Percentiles rank a stretch among this genome's conserved stretches.
phyloP scores from a whole-genome alignment of 2,329 filamentous ascomycete species.

The Cladosporium sp. region DNA sequence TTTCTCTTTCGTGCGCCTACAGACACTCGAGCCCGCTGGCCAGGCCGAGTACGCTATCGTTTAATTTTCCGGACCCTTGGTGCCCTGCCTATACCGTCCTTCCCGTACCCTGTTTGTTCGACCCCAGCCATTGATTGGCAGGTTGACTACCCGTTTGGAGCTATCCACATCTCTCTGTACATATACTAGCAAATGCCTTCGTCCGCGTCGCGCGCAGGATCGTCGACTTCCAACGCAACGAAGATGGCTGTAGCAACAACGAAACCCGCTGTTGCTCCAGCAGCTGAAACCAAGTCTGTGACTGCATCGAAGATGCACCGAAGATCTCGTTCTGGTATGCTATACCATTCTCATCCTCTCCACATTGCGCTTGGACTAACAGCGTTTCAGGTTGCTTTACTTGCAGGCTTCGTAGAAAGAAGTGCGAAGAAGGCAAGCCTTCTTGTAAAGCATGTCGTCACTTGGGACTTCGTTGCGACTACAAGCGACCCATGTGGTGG shows the following conservation, averaged over 20 bases:
- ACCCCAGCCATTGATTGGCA: conserved; percentile 26
- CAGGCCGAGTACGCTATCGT: conserved; percentile 44
- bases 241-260: conserved; percentile 44
- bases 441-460: conserved; percentile 61
- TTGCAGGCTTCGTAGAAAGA: conserved; percentile 64
- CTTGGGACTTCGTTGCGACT: conserved; percentile 85
- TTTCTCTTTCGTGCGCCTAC: conserved; percentile 32
- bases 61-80: conserved; percentile 32
- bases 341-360: neutral
- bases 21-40: conserved; percentile 41
- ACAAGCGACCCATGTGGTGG: conserved; percentile 97
- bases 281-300: conserved; percentile 48
- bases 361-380: conserved; percentile 27
- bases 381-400: conserved; percentile 59
- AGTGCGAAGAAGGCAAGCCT: conserved; percentile 66
- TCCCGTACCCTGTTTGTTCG: conserved; percentile 24
- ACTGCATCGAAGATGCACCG: conserved; percentile 82
- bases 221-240: conserved; percentile 37
- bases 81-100: conserved; percentile 24
- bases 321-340: conserved; percentile 86
- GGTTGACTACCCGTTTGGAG: conserved; percentile 18
- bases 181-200: conserved; percentile 44
- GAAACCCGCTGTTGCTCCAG: conserved; percentile 36
- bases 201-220: conserved; percentile 37
- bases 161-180: conserved; percentile 32